phyloP scores from a whole-genome alignment of 163 green algal genomes.

The Scenedesmus sp. region DNA sequence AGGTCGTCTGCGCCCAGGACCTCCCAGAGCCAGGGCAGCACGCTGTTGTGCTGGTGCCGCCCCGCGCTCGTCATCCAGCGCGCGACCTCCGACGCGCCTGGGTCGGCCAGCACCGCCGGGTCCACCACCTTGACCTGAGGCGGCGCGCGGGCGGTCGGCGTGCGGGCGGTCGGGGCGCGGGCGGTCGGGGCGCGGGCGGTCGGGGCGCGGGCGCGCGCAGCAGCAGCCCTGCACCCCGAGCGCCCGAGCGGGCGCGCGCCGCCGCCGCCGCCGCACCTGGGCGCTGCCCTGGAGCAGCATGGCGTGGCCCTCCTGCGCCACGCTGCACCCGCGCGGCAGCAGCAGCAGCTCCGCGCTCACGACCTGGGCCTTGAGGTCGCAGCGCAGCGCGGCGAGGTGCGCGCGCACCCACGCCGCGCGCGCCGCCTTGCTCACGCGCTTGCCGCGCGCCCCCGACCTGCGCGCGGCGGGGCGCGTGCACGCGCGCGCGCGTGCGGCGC shows the following conservation, averaged over 20 bases:
- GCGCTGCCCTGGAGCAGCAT: slow-evolving; percentile 31
- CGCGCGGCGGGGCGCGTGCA: no score
- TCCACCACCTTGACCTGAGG: slow-evolving; percentile 29
- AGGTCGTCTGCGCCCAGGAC: slow-evolving; percentile 34
- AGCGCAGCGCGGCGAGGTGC: background rate
- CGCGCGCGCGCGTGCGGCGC: no score
- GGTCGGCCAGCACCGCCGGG: background rate
- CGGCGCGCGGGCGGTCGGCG: background rate
- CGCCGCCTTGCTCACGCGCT: slow-evolving; percentile 5
- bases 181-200: no score
- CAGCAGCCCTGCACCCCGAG: no score
- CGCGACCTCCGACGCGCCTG: background rate
- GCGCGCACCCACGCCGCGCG: slow-evolving; percentile 38
- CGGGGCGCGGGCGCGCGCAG: background rate
- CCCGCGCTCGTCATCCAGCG: slow-evolving; percentile 26
- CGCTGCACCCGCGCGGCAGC: slow-evolving; percentile 9
- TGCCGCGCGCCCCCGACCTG: background rate
- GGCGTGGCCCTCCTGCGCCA: slow-evolving; percentile 26
- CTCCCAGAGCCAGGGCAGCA: slow-evolving; percentile 47
- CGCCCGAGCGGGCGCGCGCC: no score
- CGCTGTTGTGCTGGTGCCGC: slow-evolving; percentile 27
- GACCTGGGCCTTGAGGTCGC: slow-evolving; percentile 31
- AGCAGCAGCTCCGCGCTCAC: slow-evolving; percentile 35
- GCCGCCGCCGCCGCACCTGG: slow-evolving; percentile 6
- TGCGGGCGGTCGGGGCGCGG: background rate